These are phyloP conservation scores for Fusarium marasasianum DNA, from an alignment of 2,329 filamentous ascomycete species.

Conservation along the genomic window DNA sequence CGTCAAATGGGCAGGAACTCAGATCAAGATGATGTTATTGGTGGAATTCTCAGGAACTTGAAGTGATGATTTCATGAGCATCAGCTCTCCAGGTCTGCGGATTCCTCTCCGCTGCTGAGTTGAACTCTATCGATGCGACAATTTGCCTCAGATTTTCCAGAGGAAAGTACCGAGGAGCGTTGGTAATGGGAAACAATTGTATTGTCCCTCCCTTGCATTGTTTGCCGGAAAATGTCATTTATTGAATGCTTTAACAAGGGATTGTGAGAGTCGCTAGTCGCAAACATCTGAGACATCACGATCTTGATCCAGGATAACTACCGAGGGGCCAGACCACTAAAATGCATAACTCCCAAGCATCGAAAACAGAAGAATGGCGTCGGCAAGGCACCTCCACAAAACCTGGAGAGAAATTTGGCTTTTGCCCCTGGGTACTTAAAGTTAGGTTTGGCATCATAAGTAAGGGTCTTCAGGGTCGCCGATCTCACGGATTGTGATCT, in stretches of 20 bases:
- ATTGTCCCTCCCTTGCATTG: neutral
- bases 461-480: conserved; percentile 7
- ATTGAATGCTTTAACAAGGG: conserved; percentile 1
- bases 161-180: too few species aligned
- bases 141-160: neutral
- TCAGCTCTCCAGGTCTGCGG: neutral
- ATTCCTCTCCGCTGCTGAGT: neutral
- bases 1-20: neutral
- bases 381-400: neutral
- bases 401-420: neutral
- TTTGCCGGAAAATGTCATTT: neutral
- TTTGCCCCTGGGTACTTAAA: conserved; percentile 23
- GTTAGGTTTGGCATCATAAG: neutral
- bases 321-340: neutral
- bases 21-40: neutral
- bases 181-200: rapidly evolving
- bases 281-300: conserved; percentile 13
- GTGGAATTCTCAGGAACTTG: neutral
- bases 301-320: neutral
- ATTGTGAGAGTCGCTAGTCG: neutral
- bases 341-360: neutral
- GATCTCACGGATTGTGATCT: conserved; percentile 17
- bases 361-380: neutral
- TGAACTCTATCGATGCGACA: neutral
- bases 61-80: neutral